These are phyloP conservation scores for Cyclaneusma minus DNA, from an alignment of 2,329 filamentous ascomycete species.

Conservation along the genomic window DNA sequence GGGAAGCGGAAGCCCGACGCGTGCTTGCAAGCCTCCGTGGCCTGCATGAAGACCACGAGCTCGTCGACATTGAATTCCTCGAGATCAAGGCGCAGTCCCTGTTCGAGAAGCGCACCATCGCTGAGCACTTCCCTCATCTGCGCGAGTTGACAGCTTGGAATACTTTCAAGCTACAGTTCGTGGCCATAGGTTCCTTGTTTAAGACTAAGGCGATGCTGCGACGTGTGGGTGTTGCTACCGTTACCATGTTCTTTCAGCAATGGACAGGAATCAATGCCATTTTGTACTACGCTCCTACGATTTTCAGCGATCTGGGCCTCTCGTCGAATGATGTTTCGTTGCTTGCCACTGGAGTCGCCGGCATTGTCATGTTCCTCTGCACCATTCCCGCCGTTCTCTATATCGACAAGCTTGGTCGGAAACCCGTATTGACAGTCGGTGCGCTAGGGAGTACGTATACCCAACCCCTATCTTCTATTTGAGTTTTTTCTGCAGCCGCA, in stretches of 20 bases:
- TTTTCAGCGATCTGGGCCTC: slow-evolving; percentile 30
- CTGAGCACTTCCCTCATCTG: slow-evolving; percentile 52
- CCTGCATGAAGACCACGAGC: slow-evolving; percentile 44
- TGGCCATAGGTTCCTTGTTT: slow-evolving; percentile 50
- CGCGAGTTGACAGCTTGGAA: slow-evolving; percentile 44
- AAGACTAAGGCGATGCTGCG: slow-evolving; percentile 49
- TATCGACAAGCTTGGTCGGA: slow-evolving; percentile 48
- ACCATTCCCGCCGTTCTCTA: slow-evolving; percentile 53
- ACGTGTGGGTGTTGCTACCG: slow-evolving; percentile 45
- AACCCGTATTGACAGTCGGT: slow-evolving; percentile 44
- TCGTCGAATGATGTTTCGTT: slow-evolving; percentile 33
- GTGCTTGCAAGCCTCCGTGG: slow-evolving; percentile 50
- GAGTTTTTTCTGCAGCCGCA: background rate
- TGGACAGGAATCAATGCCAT: slow-evolving; percentile 28
- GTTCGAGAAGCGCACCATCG: slow-evolving; percentile 59
- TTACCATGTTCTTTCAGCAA: slow-evolving; percentile 47
- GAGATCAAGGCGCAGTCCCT: slow-evolving; percentile 68
- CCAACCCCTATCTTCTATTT: background rate
- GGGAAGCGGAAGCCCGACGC: slow-evolving; percentile 49
- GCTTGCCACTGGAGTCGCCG: slow-evolving; percentile 55
- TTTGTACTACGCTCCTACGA: slow-evolving; percentile 28
- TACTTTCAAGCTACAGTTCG: slow-evolving; percentile 52
- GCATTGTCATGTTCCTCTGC: slow-evolving; percentile 52
- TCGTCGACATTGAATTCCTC: slow-evolving; percentile 62
- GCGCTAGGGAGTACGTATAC: slow-evolving; percentile 50